These are phyloP conservation scores for Lumnitzera racemosa DNA, from an alignment of 345 rosid genomes.

Conservation along the genomic window DNA sequence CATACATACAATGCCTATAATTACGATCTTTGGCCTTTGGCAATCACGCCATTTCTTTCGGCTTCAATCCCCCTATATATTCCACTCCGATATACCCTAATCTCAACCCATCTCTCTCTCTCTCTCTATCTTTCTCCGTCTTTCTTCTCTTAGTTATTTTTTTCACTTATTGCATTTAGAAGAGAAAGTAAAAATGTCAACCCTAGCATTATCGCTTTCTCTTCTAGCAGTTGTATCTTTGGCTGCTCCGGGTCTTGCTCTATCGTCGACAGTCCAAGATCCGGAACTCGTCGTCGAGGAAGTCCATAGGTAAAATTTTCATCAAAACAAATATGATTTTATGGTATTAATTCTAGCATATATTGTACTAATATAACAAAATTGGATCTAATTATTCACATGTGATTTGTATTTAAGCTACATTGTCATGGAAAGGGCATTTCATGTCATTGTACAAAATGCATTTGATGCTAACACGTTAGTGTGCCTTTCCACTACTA, in stretches of 20 bases:
- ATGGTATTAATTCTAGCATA: no score
- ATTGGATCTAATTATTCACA: not conserved
- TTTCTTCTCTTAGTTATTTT: not conserved
- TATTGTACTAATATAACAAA: not conserved
- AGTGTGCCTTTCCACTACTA: no score
- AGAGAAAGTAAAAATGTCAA: slow-evolving; percentile 1
- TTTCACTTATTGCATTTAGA: no score
- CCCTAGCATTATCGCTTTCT: not conserved
- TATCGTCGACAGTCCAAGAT: slow-evolving; percentile 9
- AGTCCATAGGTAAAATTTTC: slow-evolving; percentile 9
- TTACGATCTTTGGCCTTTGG: slow-evolving; percentile 6
- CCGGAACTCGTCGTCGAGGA: slow-evolving; percentile 11
- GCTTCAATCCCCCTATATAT: slow-evolving; percentile 3
- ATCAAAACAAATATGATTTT: no score
- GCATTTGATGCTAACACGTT: not conserved
- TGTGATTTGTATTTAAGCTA: not conserved
- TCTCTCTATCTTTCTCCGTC: not conserved
- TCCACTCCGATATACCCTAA: not conserved
- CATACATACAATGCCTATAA: no score
- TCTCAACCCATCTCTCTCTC: not conserved
- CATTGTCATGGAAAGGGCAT: not conserved
- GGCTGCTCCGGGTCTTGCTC: slow-evolving; percentile 4
- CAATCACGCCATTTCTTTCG: slow-evolving; percentile 19
- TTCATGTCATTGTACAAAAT: no score
- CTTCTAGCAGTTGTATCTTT: not conserved